Base-by-base conservation (phyloP, 176 grass and related monocot species). In the Bothriochloa decipiens region DNA sequence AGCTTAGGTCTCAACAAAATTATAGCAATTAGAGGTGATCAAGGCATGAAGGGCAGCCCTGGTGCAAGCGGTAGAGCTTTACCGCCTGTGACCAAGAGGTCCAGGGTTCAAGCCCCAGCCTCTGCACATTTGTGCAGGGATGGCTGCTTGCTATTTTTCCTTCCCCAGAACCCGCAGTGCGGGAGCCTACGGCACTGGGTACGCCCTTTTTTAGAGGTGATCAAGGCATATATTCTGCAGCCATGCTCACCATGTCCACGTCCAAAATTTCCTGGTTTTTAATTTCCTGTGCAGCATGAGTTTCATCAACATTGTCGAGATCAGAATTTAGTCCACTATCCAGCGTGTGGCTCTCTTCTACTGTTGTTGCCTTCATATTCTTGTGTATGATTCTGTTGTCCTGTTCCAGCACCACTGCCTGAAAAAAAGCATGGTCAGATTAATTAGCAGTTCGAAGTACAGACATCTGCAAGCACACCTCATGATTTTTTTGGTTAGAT, bases 381-480 rank as follows among this genome's bases (percentile, higher is more conserved):
- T 72, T 43, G 8, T 7, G 36, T 83, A 76, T 82, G 65, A 47
- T 70, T 82, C 64, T 80, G 36, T 2, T 57, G 20, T 76, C 72
- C 17, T 65, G 29, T 33, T 66, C 65, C 45, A 12, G 42, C 65
- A 55, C 17, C 25, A 35, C 27, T 41, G 76, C 65, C 88, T 89
- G 88, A 65, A 53, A 77, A 86, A 52, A 27, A 84, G 33, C 61
- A 76, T 33, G 14, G 18, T 71, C 83, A 71, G 41, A 53, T 89
- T 76, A 76, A 50, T 52, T 43, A 70, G 25, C 42, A 76, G 16
- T 49, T 76, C 80, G 27, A 80, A 6, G 68, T 49, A 79, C 10
- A 89, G 23, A 85, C 2, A 84, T 75, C 79, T 77, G 68, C 72
- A 89, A 72, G 53, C 41, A 71, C 67, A 77, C 78, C 53, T 86